Base-by-base conservation (phyloP, 495 filamentous ascomycete genomes). In the Aspergillus bridgeri region DNA sequence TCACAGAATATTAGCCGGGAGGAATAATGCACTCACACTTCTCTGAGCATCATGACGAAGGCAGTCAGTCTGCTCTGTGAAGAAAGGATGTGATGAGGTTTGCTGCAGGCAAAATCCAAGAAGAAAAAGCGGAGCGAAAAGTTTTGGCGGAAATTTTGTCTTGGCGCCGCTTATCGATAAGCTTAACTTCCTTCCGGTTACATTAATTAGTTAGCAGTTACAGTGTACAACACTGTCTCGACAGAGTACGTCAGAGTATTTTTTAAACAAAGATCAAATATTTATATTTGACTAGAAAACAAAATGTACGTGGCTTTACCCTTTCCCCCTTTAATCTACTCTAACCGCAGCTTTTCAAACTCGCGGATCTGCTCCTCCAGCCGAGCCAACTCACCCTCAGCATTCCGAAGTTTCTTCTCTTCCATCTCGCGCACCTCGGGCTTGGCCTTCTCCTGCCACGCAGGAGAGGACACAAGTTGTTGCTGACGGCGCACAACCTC, bases 401-500 rank as follows among this genome's bases (percentile, higher is more conserved):
- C 72, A 72, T 86, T 82, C 24, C 71, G 74, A 25, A 86, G 68
- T 66, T 79, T 84, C 72, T 79, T 81, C 64, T 82, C 71, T 66
- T 88, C 79, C 15, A 75, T 72, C 73, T 83, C 82, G 18, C 80
- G 82, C 24, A 87, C 77, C 75, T 80, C 82, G 44, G 61, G 48
- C 70, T 75, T 79, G 44, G 74, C 76, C 71, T 78, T 79, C 61
- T 77, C 74, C 51, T 71, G 68, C 71, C 71, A 79, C 38, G 65
- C 71, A 43, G 72, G 65, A 29, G 65, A 60, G 47, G 43, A 65
- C 50, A 76, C 71, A 22, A 77, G 66, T 42, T 49, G 60, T 61
- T 72, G 67, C 23, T 70, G 71, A 42, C 65, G 69, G 54, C 67
- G 66, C 13, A 74, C 70, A 50, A 61, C 56, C 21, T 75, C 73